Base-by-base conservation (phyloP, 192 early-diverging fungal species). In the Umbelopsis isabellina region DNA sequence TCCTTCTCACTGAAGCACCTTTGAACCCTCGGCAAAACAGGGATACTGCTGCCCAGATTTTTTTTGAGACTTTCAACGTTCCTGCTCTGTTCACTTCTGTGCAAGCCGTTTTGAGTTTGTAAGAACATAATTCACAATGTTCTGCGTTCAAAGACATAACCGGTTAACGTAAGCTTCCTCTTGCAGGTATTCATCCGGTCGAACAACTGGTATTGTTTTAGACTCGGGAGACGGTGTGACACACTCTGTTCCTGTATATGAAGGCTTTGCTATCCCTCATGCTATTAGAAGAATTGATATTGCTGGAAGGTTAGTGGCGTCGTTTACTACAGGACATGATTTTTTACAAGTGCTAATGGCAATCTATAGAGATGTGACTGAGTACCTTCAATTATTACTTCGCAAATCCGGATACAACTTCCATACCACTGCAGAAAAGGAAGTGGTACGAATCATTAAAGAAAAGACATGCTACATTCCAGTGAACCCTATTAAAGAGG, bases 41-140 rank as follows among this genome's bases (percentile, higher is more conserved):
- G 65, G 97, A 99, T 71, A 84, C 89, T 53, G 95, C 94, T 5
- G 96, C 95, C 22, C 95, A 97, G 76, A 94, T 98, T 69, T 95
- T 99, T 78, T 99, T 99, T 73, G 97, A 99, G 73, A 99, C 97
- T 1, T 99, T 99, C 82, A 99, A 99, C 53, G 95, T 97, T 13
- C 97, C 97, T 4, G 96, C 97, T 23, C 86, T 99, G 47, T 98
- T 94, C 82, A 91, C 95, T 45, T 96, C 95, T 49, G 94, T 99
- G 70, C 97, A 99, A 82, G 97, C 97, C 33, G 96, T 99, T 3
- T 88, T 99, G 49, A 93, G 95, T 72, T 89, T 99, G 84, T 95
- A 81, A 76, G 86, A 73, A n/a, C 33, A 27, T 67, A 13, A 16
- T 48, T 66, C 11, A 30, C 7, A 35, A 25, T 9, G 9, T 49